These are phyloP conservation scores for Cutaneotrichosporon sp. DNA, from an alignment of 1,284 basidiomycete species.

Conservation along the genomic window DNA sequence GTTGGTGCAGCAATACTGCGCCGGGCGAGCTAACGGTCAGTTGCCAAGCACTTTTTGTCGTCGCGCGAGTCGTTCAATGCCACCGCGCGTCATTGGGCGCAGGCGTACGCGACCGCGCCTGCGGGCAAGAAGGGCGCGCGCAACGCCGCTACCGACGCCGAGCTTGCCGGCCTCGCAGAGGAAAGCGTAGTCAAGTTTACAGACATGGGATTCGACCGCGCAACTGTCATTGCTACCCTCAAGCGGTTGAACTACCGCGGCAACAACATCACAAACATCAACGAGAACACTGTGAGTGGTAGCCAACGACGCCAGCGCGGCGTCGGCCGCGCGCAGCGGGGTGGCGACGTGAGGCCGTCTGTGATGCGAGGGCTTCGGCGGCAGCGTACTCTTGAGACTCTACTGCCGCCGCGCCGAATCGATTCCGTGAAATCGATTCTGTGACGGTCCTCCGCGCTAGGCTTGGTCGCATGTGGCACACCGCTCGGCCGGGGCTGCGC, in stretches of 20 bases:
- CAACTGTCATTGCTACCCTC: slow-evolving; percentile 68
- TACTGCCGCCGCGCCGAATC: too few species aligned
- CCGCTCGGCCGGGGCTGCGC: too few species aligned
- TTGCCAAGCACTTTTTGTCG: slow-evolving; percentile 92
- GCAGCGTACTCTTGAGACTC: too few species aligned
- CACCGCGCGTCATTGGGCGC: slow-evolving; percentile 91
- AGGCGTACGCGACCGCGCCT: slow-evolving; percentile 75
- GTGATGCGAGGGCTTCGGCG: too few species aligned
- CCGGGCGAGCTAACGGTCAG: slow-evolving; percentile 39
- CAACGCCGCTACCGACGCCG: slow-evolving; percentile 32
- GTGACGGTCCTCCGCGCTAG: too few species aligned
- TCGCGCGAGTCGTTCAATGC: slow-evolving; percentile 81
- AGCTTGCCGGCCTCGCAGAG: slow-evolving; percentile 51
- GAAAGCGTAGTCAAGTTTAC: slow-evolving; percentile 51
- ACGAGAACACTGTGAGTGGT: slow-evolving; percentile 37
- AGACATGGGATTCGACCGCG: slow-evolving; percentile 50
- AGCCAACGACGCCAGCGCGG: too few species aligned
- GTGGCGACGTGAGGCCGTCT: too few species aligned
- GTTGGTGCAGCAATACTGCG: slow-evolving; percentile 9
- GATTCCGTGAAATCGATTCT: too few species aligned
- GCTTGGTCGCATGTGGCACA: too few species aligned
- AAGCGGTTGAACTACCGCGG: slow-evolving; percentile 85
- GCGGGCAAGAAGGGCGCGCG: slow-evolving; percentile 20
- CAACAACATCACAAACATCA: slow-evolving; percentile 44
- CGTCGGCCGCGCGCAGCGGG: too few species aligned